A percentile compares a stretch with the other conserved stretches of the same genome.
phyloP scores from a whole-genome alignment of 2,329 filamentous ascomycete species.

The Aurifilum marmelostoma region DNA sequence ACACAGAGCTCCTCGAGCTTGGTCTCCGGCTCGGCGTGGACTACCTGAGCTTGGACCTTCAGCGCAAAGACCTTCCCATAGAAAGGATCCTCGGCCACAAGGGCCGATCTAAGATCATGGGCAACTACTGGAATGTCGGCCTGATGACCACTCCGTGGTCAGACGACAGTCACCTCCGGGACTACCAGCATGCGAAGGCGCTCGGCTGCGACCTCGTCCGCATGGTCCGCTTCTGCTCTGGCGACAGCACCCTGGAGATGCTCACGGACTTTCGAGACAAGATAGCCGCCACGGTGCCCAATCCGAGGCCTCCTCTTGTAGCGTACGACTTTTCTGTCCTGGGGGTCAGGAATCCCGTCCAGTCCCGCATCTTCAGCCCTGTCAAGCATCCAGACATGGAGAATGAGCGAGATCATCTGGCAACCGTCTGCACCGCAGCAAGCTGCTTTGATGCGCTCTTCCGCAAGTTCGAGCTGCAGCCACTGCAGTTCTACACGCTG shows the following conservation, averaged over 20 bases:
- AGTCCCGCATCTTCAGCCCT: constrained; percentile 57
- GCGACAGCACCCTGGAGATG: constrained; percentile 55
- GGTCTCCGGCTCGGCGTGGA: constrained; percentile 69
- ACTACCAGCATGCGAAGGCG: constrained; percentile 56
- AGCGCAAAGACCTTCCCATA: constrained; percentile 54
- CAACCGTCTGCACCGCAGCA: constrained; percentile 56
- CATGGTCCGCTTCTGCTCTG: constrained; percentile 60
- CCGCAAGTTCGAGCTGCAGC: constrained; percentile 62
- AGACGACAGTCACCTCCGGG: constrained; percentile 52
- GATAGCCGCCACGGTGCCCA: constrained; percentile 46
- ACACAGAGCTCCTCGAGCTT: constrained; percentile 62
- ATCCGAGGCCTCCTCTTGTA: constrained; percentile 53
- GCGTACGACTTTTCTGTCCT: constrained; percentile 51
- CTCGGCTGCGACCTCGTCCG: constrained; percentile 66
- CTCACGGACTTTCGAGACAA: constrained; percentile 55
- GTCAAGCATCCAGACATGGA: constrained; percentile 50
- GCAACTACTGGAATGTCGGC: constrained; percentile 54
- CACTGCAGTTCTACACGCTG: constrained; percentile 70
- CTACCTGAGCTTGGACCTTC: constrained; percentile 66
- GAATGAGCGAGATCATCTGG: constrained; percentile 47
- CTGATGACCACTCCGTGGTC: constrained; percentile 58
- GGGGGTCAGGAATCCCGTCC: constrained; percentile 45
- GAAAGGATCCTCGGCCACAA: constrained; percentile 53
- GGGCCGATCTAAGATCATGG: constrained; percentile 64
- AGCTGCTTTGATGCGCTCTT: constrained; percentile 64